These are phyloP conservation scores for Mycena belliarum DNA, from an alignment of 768 basidiomycete genomes.

Conservation along the genomic window DNA sequence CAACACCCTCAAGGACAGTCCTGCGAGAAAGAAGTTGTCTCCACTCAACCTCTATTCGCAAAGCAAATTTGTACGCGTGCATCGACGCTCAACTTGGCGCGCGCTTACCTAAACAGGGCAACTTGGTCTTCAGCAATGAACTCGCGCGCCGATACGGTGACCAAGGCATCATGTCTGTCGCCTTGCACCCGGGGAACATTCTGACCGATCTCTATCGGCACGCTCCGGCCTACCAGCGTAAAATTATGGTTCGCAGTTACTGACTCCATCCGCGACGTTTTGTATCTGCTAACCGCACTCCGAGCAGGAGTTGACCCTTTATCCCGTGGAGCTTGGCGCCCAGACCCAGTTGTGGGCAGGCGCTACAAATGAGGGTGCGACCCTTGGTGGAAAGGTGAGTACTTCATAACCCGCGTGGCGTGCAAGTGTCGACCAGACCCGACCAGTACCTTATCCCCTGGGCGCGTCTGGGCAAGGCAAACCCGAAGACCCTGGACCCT, in stretches of 20 bases:
- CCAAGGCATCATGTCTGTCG: slow-evolving; percentile 41
- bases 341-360: slow-evolving; percentile 55
- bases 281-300: background rate
- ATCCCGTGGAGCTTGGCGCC: slow-evolving; percentile 40
- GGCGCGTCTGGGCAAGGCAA: slow-evolving; percentile 35
- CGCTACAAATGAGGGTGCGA: slow-evolving; percentile 40
- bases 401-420: background rate
- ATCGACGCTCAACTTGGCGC: background rate
- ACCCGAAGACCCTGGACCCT: slow-evolving; percentile 27
- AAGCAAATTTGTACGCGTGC: slow-evolving; percentile 24
- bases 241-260: slow-evolving; percentile 3
- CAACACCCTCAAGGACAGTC: slow-evolving; percentile 27
- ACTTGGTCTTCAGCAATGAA: slow-evolving; percentile 45
- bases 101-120: slow-evolving; percentile 34
- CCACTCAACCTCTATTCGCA: slow-evolving; percentile 18
- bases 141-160: slow-evolving; percentile 41
- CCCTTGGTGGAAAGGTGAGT: slow-evolving; percentile 47
- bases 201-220: slow-evolving; percentile 12
- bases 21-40: slow-evolving; percentile 19
- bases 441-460: slow-evolving; percentile 43
- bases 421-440: background rate
- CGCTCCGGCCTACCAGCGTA: background rate
- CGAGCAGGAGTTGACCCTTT: slow-evolving; percentile 23
- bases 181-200: slow-evolving; percentile 42
- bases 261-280: background rate